A percentile compares a stretch with the other conserved stretches of the same genome.
Evolutionary conservation across 306 rosid species (phyloP).

Genomic region (Echinosophora koreensis): DNA sequence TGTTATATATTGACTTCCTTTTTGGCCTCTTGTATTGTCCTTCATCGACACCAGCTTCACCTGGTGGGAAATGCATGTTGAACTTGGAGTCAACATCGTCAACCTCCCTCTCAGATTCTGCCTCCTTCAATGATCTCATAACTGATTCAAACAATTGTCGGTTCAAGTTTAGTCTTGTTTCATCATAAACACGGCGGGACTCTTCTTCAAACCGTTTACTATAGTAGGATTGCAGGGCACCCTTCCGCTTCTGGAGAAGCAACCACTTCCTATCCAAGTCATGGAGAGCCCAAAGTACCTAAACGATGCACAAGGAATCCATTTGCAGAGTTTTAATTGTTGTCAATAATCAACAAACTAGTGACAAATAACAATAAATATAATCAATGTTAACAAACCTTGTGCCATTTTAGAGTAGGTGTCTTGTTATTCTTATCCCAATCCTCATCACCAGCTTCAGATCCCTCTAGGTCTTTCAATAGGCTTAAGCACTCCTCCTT

Average conservation of each 20-base stretch:
- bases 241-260: constrained; percentile 92
- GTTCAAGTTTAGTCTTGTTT: constrained; percentile 74
- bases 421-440: constrained; percentile 68
- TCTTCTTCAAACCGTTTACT: constrained; percentile 88
- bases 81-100: constrained; percentile 98
- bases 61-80: constrained; percentile 95
- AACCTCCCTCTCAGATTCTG: constrained; percentile 96
- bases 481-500: constrained; percentile 92
- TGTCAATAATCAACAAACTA: not conserved
- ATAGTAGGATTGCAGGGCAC: constrained; percentile 82
- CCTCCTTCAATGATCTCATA: constrained; percentile 88
- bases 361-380: constrained; percentile 3
- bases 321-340: constrained; percentile 19
- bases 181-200: constrained; percentile 81
- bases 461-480: constrained; percentile 71
- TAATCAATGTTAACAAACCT: constrained; percentile 55
- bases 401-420: constrained; percentile 89
- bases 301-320: constrained; percentile 42
- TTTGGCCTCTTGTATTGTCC: constrained; percentile 96
- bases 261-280: constrained; percentile 95
- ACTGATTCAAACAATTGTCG: constrained; percentile 85
- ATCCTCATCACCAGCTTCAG: constrained; percentile 62
- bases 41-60: constrained; percentile 94
- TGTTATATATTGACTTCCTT: constrained; percentile 80
- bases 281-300: constrained; percentile 96